Base-by-base conservation (phyloP, 371 early-diverging fungal genomes). In the Coemansia sp. region DNA sequence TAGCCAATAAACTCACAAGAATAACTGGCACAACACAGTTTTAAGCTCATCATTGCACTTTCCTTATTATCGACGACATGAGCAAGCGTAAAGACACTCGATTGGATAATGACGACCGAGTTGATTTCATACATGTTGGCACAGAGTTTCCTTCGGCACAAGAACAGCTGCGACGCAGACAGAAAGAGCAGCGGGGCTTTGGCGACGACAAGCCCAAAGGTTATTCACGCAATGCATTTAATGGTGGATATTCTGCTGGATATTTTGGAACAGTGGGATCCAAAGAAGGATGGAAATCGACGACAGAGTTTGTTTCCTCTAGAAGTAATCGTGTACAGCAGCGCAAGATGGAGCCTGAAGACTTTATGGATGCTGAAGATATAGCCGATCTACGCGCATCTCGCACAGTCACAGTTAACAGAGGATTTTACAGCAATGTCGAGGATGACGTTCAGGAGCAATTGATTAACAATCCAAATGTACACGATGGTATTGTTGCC, bases 321-420 rank as follows among this genome's bases (percentile, higher is more conserved):
- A 63, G 78, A n/a, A 34, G 27, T 14, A 64, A 56, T n/a, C 69
- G 80, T 1, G 61, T 67, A 2, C 57, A 69, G 42, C 40, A 26
- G 13, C 45, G 34, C 6, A 29, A 24, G 2, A 24, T 77, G 57
- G 59, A 37, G 0, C 67, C 78, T 3, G 71, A 63, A 22, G 80
- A 79, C 24, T 80, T 59, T 58, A 79, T 79, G 80, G 80, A 79
- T 31, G 77, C 66, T 0, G 77, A 79, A 57, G 80, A 79, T 29
- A 51, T 73, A 0, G 80, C 64, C 14, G 76, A 74, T 29, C 21
- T 45, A 3, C 56, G 24, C 8, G 67, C 63, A n/a, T 18, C 61
- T 11, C 40, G 42, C 40, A 4, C 7, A 14, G 11, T 66, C 11
- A 1, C 39, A 3, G 52, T 50, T 8, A 34, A 22, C 2, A 24